Percentiles rank a stretch among this genome's conserved stretches.
These are phyloP conservation scores for Lasiodiplodia hormozganensis DNA, from an alignment of 2,329 filamentous ascomycete species.

Conservation along the genomic window DNA sequence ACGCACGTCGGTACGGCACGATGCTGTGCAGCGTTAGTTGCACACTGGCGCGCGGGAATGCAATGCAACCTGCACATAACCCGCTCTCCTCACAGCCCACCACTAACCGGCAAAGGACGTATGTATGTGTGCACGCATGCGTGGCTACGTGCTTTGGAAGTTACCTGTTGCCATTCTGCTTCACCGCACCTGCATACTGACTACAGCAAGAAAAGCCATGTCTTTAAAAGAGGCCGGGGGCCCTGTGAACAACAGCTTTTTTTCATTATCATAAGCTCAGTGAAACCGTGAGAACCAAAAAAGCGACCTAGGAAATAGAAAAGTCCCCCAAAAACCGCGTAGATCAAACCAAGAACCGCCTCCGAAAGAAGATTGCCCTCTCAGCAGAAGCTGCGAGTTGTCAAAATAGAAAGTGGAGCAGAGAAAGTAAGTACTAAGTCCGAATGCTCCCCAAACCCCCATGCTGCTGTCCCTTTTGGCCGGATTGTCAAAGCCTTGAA, in stretches of 20 bases:
- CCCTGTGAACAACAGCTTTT: conserved; percentile 20
- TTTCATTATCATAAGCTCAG: conserved; percentile 22
- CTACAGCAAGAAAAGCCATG: not conserved
- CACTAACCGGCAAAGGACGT: not conserved
- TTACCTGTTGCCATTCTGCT: not conserved
- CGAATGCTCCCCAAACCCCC: not conserved
- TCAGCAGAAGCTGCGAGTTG: not conserved
- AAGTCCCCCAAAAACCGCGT: conserved; percentile 10
- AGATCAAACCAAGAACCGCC: not conserved
- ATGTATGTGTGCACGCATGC: not conserved
- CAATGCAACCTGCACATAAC: conserved; percentile 13
- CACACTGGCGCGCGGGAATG: conserved; percentile 3
- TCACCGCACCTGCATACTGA: not conserved
- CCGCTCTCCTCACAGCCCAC: not conserved
- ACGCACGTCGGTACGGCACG: not conserved
- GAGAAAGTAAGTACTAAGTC: conserved; percentile 23
- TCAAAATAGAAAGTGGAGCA: not conserved
- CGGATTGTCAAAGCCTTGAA: not conserved
- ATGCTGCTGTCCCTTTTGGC: conserved; percentile 14
- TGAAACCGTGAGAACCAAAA: conserved; percentile 15
- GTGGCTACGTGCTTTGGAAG: not conserved
- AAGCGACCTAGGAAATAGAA: conserved; percentile 8
- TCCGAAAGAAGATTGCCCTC: not conserved
- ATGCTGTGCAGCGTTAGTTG: not conserved
- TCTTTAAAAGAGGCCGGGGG: not conserved